Conservation (phyloP, 2,329 filamentous ascomycete species). For the Paecilomyces sp. region DNA sequence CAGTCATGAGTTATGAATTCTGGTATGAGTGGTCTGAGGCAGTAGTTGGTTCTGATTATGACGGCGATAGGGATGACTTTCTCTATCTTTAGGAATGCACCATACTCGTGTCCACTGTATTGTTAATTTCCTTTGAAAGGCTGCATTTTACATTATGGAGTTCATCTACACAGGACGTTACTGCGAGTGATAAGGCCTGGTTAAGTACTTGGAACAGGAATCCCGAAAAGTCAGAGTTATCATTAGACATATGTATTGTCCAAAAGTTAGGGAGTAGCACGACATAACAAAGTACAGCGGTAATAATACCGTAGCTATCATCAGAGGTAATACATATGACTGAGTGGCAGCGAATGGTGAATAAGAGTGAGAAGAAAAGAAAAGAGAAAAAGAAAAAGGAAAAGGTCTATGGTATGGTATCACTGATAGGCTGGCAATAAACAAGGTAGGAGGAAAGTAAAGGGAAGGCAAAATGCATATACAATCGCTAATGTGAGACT, state of each 20-base stretch:
- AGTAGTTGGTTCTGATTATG: conserved; percentile 6
- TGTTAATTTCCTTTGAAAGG: neutral
- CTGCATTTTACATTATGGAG: neutral
- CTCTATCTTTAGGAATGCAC: neutral
- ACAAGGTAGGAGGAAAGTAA: neutral
- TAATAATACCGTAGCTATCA: neutral
- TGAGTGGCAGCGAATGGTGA: neutral
- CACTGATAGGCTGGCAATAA: neutral
- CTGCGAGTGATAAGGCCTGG: neutral
- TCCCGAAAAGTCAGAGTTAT: neutral
- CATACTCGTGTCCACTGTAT: neutral
- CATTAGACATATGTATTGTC: neutral
- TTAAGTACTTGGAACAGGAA: neutral
- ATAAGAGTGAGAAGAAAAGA: neutral
- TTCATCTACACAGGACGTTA: neutral
- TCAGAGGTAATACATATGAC: neutral
- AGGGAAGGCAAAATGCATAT: neutral
- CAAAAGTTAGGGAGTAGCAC: neutral
- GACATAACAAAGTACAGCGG: neutral
- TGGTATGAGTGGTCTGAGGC: conserved; percentile 32
- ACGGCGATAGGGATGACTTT: conserved; percentile 5
- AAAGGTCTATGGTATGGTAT: neutral
- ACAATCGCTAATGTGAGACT: neutral
- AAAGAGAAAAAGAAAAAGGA: neutral
- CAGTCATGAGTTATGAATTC: conserved; percentile 55